These are phyloP conservation scores for Allium fistulosum DNA, from an alignment of 106 monocot genomes.

Conservation along the genomic window DNA sequence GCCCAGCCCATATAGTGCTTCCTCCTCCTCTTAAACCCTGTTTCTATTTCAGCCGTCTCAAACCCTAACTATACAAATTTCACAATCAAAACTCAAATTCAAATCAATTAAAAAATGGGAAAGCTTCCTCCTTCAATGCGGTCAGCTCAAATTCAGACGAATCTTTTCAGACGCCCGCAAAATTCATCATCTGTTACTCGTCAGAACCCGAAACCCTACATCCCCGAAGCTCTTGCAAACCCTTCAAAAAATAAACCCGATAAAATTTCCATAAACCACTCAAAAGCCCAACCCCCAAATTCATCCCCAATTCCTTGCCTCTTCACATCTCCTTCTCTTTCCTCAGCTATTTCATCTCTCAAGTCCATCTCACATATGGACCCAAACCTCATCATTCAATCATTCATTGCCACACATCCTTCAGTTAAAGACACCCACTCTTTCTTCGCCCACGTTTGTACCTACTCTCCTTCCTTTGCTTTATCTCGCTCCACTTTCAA, in stretches of 20 bases:
- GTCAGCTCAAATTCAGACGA: conserved; percentile 14
- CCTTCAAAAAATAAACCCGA: background rate
- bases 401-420: conserved; percentile 21
- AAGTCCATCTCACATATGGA: background rate
- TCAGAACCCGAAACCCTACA: background rate
- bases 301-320: conserved; percentile 9
- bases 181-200: background rate
- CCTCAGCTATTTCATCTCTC: conserved; percentile 19
- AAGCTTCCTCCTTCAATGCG: conserved; percentile 39
- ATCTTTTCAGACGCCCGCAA: conserved; percentile 14
- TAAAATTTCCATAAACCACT: background rate
- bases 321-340: conserved; percentile 9
- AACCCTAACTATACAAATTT: background rate
- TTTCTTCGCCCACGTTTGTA: conserved; percentile 34
- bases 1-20: background rate
- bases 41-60: background rate
- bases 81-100: background rate
- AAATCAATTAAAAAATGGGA: conserved; percentile 15
- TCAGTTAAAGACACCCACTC: conserved; percentile 41
- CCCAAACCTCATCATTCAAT: background rate
- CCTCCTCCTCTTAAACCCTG: background rate
- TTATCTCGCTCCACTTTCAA: conserved; percentile 37
- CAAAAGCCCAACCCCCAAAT: background rate
- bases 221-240: conserved; percentile 4
- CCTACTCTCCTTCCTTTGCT: conserved; percentile 27